These are phyloP conservation scores for slime mould (Dictyostelium discoideum) DNA, from an alignment of 78 protist genomes.

Conservation along the genomic window DNA sequence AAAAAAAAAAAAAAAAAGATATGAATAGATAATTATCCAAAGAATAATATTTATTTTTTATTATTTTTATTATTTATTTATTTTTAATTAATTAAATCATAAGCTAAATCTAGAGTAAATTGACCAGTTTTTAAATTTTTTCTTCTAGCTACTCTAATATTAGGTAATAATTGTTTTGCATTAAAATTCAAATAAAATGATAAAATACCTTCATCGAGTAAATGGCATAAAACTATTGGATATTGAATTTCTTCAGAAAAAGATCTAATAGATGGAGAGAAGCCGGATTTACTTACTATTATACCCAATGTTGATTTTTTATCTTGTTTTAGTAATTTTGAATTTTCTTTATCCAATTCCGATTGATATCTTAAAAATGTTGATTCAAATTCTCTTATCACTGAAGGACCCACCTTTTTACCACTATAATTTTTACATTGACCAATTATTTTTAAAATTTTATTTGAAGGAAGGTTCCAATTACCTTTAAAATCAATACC, in stretches of 20 bases:
- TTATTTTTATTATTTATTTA: too few relatives aligned
- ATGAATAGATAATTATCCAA: too few relatives aligned
- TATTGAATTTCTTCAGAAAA: neutral
- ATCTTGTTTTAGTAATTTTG: neutral
- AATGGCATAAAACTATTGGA: slow-evolving; percentile 32
- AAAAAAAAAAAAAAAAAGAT: too few relatives aligned
- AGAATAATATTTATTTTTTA: too few relatives aligned
- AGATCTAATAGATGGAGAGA: neutral
- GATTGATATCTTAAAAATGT: neutral
- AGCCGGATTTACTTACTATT: slow-evolving; percentile 17
- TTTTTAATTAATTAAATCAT: neutral
- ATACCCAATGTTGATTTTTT: neutral
- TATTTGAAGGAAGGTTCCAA: neutral
- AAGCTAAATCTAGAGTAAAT: neutral
- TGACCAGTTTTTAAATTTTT: neutral
- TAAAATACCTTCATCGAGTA: slow-evolving; percentile 5
- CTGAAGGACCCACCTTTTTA: slow-evolving; percentile 47
- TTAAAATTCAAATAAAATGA: slow-evolving; percentile 27
- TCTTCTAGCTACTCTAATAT: neutral
- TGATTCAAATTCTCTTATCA: slow-evolving; percentile 40
- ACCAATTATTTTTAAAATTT: neutral
- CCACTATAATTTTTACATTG: slow-evolving; percentile 55
- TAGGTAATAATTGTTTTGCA: slow-evolving; percentile 46
- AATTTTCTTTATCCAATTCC: neutral
- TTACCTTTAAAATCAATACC: slow-evolving; percentile 56